phyloP scores from a whole-genome alignment of 2,329 filamentous ascomycete species.

The Teratosphaeriaceae sp. region DNA sequence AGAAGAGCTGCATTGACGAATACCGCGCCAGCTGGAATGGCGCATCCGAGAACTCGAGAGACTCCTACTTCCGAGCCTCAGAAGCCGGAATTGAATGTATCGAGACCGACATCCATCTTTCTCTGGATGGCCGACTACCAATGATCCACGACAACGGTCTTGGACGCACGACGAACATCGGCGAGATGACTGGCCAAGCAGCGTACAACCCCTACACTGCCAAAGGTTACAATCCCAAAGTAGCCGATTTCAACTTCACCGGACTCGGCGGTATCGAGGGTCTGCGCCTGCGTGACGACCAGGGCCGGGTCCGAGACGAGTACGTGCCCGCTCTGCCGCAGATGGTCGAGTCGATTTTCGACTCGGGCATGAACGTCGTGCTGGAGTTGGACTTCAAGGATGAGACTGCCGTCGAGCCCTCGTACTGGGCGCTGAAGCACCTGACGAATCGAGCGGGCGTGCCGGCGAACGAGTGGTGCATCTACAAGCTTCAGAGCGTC shows the following conservation, averaged over 20 bases:
- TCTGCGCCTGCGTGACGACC: slow-evolving; percentile 13
- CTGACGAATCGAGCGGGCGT: slow-evolving; percentile 8
- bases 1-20: slow-evolving; percentile 1
- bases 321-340: slow-evolving; percentile 10
- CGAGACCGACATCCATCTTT: slow-evolving; percentile 14
- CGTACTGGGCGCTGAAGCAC: slow-evolving; percentile 15
- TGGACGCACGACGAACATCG: slow-evolving; percentile 13
- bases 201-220: slow-evolving; percentile 15
- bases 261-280: slow-evolving; percentile 8
- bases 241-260: slow-evolving; percentile 9
- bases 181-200: slow-evolving; percentile 9
- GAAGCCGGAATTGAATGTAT: slow-evolving; percentile 12
- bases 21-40: slow-evolving; percentile 14
- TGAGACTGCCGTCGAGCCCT: slow-evolving; percentile 12
- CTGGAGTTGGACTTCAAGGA: slow-evolving; percentile 17
- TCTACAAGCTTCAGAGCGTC: slow-evolving; percentile 13
- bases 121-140: slow-evolving; percentile 10
- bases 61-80: slow-evolving; percentile 15
- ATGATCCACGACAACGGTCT: slow-evolving; percentile 14
- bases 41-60: slow-evolving; percentile 16
- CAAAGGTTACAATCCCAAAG: slow-evolving; percentile 11
- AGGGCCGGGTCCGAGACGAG: slow-evolving; percentile 13
- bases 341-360: slow-evolving; percentile 14
- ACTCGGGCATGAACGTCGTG: slow-evolving; percentile 14
- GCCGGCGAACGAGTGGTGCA: slow-evolving; percentile 13